phyloP scores from a whole-genome alignment of 148 eudicot genomes.

The Talinum fruticosum region DNA sequence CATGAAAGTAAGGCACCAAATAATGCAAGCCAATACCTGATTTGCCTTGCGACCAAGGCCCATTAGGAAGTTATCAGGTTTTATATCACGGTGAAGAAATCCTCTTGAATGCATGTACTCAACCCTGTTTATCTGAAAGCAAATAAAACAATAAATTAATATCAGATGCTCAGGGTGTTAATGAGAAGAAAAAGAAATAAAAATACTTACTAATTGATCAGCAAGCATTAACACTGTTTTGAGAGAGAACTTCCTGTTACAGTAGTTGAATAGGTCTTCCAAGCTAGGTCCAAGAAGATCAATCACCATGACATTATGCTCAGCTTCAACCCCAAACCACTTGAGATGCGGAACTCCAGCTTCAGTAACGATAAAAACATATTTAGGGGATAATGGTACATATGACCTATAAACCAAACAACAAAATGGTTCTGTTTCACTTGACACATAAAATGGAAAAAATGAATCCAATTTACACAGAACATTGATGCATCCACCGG shows the following conservation, averaged over 20 bases:
- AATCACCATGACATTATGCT: slow-evolving; percentile 81
- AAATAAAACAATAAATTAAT: slow-evolving; percentile 3
- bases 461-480: background rate
- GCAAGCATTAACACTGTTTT: slow-evolving; percentile 92
- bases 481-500: background rate
- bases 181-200: background rate
- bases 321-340: slow-evolving; percentile 87
- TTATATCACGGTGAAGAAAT: slow-evolving; percentile 92
- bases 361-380: slow-evolving; percentile 27
- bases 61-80: slow-evolving; percentile 89
- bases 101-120: slow-evolving; percentile 86
- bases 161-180: slow-evolving; percentile 9
- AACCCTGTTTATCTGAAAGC: slow-evolving; percentile 64
- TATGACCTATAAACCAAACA: background rate
- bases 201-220: slow-evolving; percentile 68
- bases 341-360: slow-evolving; percentile 79
- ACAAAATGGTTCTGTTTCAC: background rate
- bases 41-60: slow-evolving; percentile 92
- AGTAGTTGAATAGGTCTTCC: slow-evolving; percentile 83
- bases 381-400: background rate
- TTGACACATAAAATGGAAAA: background rate
- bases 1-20: background rate
- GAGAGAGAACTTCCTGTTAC: slow-evolving; percentile 61
- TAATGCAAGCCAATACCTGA: slow-evolving; percentile 48
- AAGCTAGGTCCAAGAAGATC: slow-evolving; percentile 90